phyloP scores from a whole-genome alignment of 2,329 filamentous ascomycete species.

The Scopulariopsis brevicaulis region DNA sequence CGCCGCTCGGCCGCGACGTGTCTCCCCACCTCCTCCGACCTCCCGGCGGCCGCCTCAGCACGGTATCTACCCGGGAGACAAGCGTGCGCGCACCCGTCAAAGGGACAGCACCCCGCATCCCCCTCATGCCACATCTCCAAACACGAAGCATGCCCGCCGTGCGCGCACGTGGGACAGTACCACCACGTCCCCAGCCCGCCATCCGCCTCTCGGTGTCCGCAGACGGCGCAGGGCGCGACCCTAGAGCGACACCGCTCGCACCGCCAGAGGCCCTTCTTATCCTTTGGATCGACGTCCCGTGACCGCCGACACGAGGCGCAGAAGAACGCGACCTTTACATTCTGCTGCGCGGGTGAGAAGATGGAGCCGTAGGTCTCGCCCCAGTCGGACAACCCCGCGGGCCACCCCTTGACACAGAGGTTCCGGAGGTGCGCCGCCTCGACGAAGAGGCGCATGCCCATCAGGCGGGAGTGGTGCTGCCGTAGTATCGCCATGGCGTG shows the following conservation, averaged over 20 bases:
- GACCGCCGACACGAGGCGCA: conserved; percentile 47
- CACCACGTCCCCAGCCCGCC: conserved; percentile 39
- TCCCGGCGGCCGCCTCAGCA: conserved; percentile 29
- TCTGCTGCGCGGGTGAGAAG: conserved; percentile 40
- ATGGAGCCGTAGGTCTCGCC: conserved; percentile 42
- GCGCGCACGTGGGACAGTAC: conserved; percentile 51
- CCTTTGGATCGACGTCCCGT: conserved; percentile 28
- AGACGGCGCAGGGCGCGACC: conserved; percentile 48
- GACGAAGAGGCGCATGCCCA: conserved; percentile 45
- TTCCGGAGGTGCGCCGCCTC: conserved; percentile 52
- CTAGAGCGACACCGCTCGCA: conserved; percentile 43
- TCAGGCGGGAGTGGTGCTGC: conserved; percentile 49
- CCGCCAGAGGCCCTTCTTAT: conserved; percentile 33
- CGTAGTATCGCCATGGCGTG: conserved; percentile 45
- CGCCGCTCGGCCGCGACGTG: conserved; percentile 23
- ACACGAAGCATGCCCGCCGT: conserved; percentile 51
- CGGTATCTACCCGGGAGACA: conserved; percentile 48
- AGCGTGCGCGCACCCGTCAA: conserved; percentile 54
- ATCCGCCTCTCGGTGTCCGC: conserved; percentile 32
- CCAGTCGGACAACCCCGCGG: conserved; percentile 36
- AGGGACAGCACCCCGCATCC: conserved; percentile 46
- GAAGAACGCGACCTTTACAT: conserved; percentile 39
- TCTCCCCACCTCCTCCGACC: conserved; percentile 40
- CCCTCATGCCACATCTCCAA: conserved; percentile 45
- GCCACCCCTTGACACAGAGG: conserved; percentile 46